Percentiles rank a stretch among this genome's conserved stretches.
Evolutionary conservation across 148 eudicot genomes (phyloP).

Genomic region (Cornus controversa): DNA sequence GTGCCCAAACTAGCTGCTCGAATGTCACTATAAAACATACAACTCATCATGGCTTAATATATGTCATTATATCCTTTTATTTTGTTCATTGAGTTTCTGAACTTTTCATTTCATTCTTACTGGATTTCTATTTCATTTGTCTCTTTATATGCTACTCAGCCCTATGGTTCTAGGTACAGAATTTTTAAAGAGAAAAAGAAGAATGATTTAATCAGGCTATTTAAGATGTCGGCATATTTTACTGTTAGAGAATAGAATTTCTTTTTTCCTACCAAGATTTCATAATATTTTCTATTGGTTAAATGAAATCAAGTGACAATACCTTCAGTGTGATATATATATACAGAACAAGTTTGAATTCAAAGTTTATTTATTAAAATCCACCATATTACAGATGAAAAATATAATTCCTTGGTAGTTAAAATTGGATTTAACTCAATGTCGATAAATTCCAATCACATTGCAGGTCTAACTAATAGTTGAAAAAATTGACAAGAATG

Average conservation of each 20-base stretch:
- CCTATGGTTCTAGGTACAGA: not conserved
- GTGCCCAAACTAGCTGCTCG: not conserved
- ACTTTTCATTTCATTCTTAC: too few species aligned
- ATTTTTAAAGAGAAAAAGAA: too few species aligned
- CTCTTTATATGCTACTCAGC: not conserved
- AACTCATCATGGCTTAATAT: not conserved
- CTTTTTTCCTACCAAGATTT: too few species aligned
- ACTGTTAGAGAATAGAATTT: not conserved
- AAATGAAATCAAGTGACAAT: too few species aligned
- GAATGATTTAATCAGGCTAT: not conserved
- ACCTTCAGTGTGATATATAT: too few species aligned
- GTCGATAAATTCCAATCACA: not conserved
- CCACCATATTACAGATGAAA: too few species aligned
- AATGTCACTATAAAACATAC: not conserved
- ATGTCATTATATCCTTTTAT: not conserved
- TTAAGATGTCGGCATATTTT: not conserved
- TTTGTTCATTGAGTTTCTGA: not conserved
- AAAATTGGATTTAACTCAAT: too few species aligned
- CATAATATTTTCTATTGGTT: too few species aligned
- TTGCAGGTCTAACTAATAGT: not conserved
- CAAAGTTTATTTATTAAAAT: not conserved
- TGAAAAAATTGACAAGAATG: too few species aligned
- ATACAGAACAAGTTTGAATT: not conserved
- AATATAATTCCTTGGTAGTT: not conserved
- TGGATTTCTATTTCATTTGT: not conserved